Base-by-base conservation (phyloP, 2,329 filamentous ascomycete species). In the Monosporascus sp. region DNA sequence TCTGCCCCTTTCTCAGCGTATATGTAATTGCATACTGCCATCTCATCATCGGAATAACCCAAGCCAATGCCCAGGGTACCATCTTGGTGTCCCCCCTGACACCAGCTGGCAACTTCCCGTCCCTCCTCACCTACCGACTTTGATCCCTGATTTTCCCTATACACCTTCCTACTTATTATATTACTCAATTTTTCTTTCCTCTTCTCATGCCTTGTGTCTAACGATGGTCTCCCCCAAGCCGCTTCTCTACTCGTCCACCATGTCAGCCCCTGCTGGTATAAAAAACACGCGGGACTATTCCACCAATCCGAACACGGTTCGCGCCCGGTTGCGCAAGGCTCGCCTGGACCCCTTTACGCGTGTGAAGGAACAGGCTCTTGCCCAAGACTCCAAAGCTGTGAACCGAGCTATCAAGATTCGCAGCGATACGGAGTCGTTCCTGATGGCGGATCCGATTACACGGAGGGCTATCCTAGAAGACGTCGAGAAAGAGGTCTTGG, bases 261-360 rank as follows among this genome's bases (percentile, higher is more conserved):
- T n/a, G 15, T 53, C 54, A 48, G n/a, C 37, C 7, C 11, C 49
- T 18, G 48, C 41, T 53, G 14, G 9, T 35, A 47, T 24, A 6
- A 64, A 62, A 40, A 48, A 40, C 2, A 51, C 58, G 11, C 28
- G 49, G 31, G 54, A 63, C 37, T 66, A 67, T 51, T 66, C 62
- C 0, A 64, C 53, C 0, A 67, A 68, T 40, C 54, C 50, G 3
- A 60, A 63, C 48, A 66, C 64, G 0, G 17, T 63, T 14, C 59
- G 62, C 6, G 60, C 58, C 3, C 60, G 62, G 4, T 37, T 31
- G 5, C 65, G 65, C 50, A 63, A 55, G 15, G 53, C 54, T 6
- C 45, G 48, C 6, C 55, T 66, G 1, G 37, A 49, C 3, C 54
- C 56, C 0, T 58, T 54, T 9, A 52, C 48, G 14, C 55, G 49